A percentile compares a stretch with the other conserved stretches of the same genome.
phyloP scores from a whole-genome alignment of 192 early-diverging fungal species.

The Glomus cerebriforme region DNA sequence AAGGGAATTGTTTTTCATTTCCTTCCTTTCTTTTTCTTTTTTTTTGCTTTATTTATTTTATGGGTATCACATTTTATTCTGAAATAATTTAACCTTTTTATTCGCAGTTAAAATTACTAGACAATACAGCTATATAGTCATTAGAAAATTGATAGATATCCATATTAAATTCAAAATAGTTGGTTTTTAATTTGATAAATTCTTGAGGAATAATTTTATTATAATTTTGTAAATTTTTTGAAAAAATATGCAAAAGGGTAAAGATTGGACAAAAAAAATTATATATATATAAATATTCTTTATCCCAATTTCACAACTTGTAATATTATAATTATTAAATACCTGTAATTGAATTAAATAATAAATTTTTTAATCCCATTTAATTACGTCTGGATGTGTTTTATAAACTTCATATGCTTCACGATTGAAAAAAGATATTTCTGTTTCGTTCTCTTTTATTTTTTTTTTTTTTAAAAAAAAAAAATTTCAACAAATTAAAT shows the following conservation, averaged over 20 bases:
- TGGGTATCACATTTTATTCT: not conserved
- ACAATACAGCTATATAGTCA: not conserved
- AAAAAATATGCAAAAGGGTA: too few relatives aligned
- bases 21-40: not conserved
- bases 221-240: too few relatives aligned
- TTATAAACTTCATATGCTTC: conserved; percentile 73
- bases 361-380: conserved; percentile 58
- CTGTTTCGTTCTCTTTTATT: conserved; percentile 73
- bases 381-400: conserved; percentile 69
- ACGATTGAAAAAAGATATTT: conserved; percentile 79
- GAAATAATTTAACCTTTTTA: not conserved
- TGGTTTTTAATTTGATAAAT: too few relatives aligned
- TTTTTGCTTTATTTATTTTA: not conserved
- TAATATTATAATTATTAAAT: not conserved
- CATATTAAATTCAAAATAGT: too few relatives aligned
- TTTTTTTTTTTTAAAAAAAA: not conserved
- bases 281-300: not conserved
- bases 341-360: not conserved
- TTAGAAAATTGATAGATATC: too few relatives aligned
- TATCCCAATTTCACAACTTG: not conserved
- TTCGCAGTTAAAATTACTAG: not conserved
- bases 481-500: not conserved
- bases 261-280: too few relatives aligned
- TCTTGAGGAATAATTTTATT: too few relatives aligned
- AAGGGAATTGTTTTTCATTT: not conserved